Evolutionary conservation across 768 basidiomycete species (phyloP), one percentile per base, ranked within the genome.

Genomic region (Grammothele lineata): DNA sequence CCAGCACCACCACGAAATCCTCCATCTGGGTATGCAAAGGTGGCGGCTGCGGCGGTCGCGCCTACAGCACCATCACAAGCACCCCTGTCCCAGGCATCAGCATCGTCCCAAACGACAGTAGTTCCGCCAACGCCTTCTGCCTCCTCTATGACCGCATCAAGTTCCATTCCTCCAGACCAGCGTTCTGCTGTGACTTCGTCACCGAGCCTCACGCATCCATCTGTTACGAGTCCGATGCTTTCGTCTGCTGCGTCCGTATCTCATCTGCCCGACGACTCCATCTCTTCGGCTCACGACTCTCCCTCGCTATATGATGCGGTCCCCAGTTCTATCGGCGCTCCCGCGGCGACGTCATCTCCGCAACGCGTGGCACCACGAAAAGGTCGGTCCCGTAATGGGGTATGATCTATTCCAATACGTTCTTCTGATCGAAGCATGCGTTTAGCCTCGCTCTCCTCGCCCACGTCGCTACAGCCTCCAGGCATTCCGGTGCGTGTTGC

Each of bases 21-120:
- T 36, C 87, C 92, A 11, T 88, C 94, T 61, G 77, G 87, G 40
- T 96, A 96, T 62, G 86, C 95, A 25, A 81, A 91, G n/a, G 92
- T 92, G 0, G 94, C 92, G 2, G 93, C 92, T 1, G 78, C 77
- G 5, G 77, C 78, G 5, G 73, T 77, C 18, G 61, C 67, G 8
- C 57, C 70, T 24, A 52, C 62, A 43, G 36, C 62, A 8, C 69
- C 76, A 47, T 70, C 75, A 45, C 61, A 69, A 11, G 63, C 71
- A 42, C 55, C 66, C n/a, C 42, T 64, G 27, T 47, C 37, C 53
- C 36, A 45, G 19, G 47, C 55, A 37, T 63, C 55, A 53, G 62
- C 75, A n/a, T n/a, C n/a, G n/a, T n/a, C n/a, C 53, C 56, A 68
- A 33, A 37, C 72, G 25, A 56, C 65, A 37, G 51, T 55, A 8